Evolutionary conservation across 768 basidiomycete species (phyloP), one percentile per base, ranked within the genome.

Genomic region (Lactarius hatsudake): DNA sequence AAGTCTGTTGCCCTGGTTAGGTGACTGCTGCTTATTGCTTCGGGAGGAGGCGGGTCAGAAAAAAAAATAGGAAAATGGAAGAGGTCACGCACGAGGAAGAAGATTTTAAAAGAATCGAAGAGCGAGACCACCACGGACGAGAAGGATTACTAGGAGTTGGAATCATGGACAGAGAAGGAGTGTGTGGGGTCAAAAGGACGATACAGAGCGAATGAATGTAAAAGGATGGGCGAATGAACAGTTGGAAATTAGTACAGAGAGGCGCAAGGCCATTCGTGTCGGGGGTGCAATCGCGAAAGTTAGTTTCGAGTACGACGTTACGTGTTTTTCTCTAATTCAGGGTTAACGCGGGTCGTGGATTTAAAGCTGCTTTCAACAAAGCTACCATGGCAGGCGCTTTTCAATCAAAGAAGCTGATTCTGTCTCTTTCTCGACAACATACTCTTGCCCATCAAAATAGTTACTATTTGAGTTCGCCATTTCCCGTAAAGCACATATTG

Each of bases 51-150:
- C 26, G 18, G 53, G 56, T 32, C 23, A 42, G 59, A 26, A 23
- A 40, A 43, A 18, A 34, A 43, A 26, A 55, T 15, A 34, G 17
- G 42, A 8, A 42, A 20, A 32, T 42, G 12, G 36, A n/a, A 57
- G 57, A 23, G 51, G 57, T 59, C n/a, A 71, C 17, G 4, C 20
- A 69, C 45, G 66, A 28, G 57, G 66, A 65, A 69, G 70, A 62
- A 32, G 71, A 66, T 34, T 72, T 74, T 68, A 70, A 74, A 62
- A 74, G 64, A 60, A 76, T 61, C 62, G 76, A 76, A 34, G 76
- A 72, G 61, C 77, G 74, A 23, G 76, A 75, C 77, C 77, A 78
- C 77, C 77, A 78, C 18, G 61, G 70, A 72, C 66, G 74, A 68
- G 71, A 70, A 48, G 63, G 63, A 59, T 64, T 63, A 66, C 65